phyloP scores from a whole-genome alignment of 2,329 filamentous ascomycete species.

The Colletotrichum euphorbiae region DNA sequence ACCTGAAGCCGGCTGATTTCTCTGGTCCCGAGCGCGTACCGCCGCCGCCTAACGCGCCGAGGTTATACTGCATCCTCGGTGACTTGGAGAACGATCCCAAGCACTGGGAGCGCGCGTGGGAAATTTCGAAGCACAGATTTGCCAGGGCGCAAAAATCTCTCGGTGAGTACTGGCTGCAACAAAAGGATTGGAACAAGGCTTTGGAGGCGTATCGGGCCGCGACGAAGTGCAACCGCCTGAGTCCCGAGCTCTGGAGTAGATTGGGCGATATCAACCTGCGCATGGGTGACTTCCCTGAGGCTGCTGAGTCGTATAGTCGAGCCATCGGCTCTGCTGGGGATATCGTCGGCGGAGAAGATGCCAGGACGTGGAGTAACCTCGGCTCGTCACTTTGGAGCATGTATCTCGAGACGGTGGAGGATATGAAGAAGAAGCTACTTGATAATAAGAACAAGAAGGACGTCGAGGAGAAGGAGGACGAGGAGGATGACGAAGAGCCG shows the following conservation, averaged over 20 bases:
- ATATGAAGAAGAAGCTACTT: conserved; percentile 44
- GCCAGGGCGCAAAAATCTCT: conserved; percentile 89
- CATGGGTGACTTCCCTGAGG: conserved; percentile 79
- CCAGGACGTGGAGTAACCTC: conserved; percentile 94
- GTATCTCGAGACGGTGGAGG: conserved; percentile 65
- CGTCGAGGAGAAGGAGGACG: conserved; percentile 43
- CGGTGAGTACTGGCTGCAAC: conserved; percentile 79
- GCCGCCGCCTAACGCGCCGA: conserved; percentile 83
- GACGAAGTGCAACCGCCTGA: conserved; percentile 82
- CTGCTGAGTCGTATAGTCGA: conserved; percentile 84
- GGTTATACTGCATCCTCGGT: conserved; percentile 92
- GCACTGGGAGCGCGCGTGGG: conserved; percentile 90
- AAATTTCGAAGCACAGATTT: conserved; percentile 82
- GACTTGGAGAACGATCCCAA: conserved; percentile 82
- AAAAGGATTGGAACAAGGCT: conserved; percentile 75
- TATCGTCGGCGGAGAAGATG: conserved; percentile 83
- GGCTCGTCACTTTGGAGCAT: conserved; percentile 83
- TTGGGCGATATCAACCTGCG: conserved; percentile 90
- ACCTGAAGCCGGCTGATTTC: conserved; percentile 65
- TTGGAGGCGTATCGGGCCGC: conserved; percentile 83
- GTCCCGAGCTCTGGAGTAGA: conserved; percentile 87
- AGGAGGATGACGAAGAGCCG: conserved; percentile 27
- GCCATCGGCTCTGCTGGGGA: conserved; percentile 75
- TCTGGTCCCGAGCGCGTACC: conserved; percentile 75
- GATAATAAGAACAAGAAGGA: conserved; percentile 40